A percentile compares a stretch with the other conserved stretches of the same genome.
Evolutionary conservation across 768 basidiomycete species (phyloP).

Genomic region (Suillus hirtellus): DNA sequence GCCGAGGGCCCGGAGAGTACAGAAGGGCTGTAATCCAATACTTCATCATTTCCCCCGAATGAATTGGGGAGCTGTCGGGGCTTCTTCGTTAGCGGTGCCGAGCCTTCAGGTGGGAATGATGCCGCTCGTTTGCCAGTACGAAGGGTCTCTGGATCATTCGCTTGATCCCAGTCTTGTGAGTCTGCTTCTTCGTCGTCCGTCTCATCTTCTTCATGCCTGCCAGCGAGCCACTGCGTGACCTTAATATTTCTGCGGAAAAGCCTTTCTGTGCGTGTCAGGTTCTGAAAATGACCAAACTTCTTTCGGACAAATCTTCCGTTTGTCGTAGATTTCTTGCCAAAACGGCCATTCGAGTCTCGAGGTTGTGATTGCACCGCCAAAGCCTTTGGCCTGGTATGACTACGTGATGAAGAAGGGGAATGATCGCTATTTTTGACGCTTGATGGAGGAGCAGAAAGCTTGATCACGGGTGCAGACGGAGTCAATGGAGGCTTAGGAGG

Average conservation of each 20-base stretch:
- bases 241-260: constrained; percentile 41
- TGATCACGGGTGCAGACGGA: constrained; percentile 14
- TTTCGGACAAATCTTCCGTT: constrained; percentile 45
- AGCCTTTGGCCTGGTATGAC: constrained; percentile 40
- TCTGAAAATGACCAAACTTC: constrained; percentile 25
- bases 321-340: constrained; percentile 60
- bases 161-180: constrained; percentile 17
- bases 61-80: constrained; percentile 20
- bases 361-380: constrained; percentile 54
- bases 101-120: constrained; percentile 23
- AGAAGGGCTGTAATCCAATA: constrained; percentile 23
- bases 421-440: constrained; percentile 22
- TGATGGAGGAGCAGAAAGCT: constrained; percentile 19
- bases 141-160: constrained; percentile 16
- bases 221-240: constrained; percentile 37
- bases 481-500: constrained; percentile 16
- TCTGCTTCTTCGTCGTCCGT: constrained; percentile 23
- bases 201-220: constrained; percentile 16
- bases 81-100: constrained; percentile 29
- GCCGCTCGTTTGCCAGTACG: constrained; percentile 27
- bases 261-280: constrained; percentile 40
- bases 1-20: constrained; percentile 26
- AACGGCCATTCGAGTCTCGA: constrained; percentile 62
- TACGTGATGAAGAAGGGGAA: constrained; percentile 27
- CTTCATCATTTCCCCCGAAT: constrained; percentile 29